These are phyloP conservation scores for Trichoderma erinaceum DNA, from an alignment of 495 filamentous ascomycete genomes.

Conservation along the genomic window DNA sequence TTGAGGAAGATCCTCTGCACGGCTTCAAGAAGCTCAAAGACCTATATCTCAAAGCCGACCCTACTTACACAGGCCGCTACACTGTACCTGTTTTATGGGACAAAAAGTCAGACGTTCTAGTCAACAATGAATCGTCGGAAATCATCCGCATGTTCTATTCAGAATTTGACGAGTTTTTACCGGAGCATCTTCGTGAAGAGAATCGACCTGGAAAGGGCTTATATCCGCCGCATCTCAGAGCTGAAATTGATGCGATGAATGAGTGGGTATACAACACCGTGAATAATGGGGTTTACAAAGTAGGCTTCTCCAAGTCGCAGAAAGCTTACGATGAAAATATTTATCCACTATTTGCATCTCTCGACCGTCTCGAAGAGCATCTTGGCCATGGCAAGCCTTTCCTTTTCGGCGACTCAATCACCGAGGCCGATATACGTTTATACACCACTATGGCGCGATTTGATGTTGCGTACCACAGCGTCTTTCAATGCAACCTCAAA, in stretches of 20 bases:
- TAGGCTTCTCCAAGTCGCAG: constrained; percentile 47
- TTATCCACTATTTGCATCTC: constrained; percentile 58
- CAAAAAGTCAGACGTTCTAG: constrained; percentile 58
- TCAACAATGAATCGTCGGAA: constrained; percentile 72
- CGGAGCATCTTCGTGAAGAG: constrained; percentile 51
- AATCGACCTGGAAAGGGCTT: constrained; percentile 42
- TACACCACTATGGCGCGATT: constrained; percentile 77
- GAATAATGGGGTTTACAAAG: constrained; percentile 79
- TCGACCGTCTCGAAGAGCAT: constrained; percentile 62
- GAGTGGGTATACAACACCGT: constrained; percentile 78
- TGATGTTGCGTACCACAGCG: constrained; percentile 73
- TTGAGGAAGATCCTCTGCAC: constrained; percentile 55
- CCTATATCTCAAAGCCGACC: constrained; percentile 60
- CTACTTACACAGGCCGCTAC: constrained; percentile 55
- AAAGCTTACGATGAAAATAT: constrained; percentile 65
- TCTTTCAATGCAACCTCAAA: constrained; percentile 76
- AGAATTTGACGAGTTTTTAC: constrained; percentile 68
- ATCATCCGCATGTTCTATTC: constrained; percentile 63
- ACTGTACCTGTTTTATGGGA: constrained; percentile 72
- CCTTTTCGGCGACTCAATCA: constrained; percentile 58
- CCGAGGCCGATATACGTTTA: constrained; percentile 72
- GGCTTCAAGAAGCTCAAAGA: constrained; percentile 56
- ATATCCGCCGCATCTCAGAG: constrained; percentile 52
- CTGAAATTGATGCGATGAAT: constrained; percentile 68
- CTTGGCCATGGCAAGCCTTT: constrained; percentile 52